These are phyloP conservation scores for Arthrobotrys sphaeroides DNA, from an alignment of 2,329 filamentous ascomycete genomes.

Conservation along the genomic window DNA sequence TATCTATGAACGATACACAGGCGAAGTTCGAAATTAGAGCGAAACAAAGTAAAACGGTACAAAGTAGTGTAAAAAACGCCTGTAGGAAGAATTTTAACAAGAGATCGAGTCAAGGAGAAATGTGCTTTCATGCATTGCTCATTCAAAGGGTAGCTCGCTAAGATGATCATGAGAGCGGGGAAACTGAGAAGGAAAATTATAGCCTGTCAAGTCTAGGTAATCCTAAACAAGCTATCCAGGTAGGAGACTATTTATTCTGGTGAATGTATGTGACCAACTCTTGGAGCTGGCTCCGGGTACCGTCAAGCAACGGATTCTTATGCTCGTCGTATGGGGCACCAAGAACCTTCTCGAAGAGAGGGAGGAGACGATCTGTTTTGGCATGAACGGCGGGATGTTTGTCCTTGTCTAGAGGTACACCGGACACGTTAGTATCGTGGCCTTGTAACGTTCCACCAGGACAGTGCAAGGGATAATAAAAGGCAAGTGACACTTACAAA, in stretches of 20 bases:
- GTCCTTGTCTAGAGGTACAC: constrained; percentile 67
- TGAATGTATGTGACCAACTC: constrained; percentile 69
- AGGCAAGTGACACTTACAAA: constrained; percentile 70
- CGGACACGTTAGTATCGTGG: constrained; percentile 10
- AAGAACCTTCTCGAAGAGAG: constrained; percentile 77
- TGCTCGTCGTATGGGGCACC: constrained; percentile 75
- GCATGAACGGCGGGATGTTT: constrained; percentile 75
- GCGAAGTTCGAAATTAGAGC: neutral
- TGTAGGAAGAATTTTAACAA: constrained; percentile 17
- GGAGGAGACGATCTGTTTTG: constrained; percentile 74
- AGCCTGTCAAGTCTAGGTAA: constrained; percentile 28
- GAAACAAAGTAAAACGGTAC: neutral
- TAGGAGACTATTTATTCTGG: constrained; percentile 58
- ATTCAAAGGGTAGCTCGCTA: constrained; percentile 40
- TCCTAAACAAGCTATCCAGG: neutral
- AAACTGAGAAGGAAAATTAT: constrained; percentile 5
- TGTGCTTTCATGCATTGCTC: constrained; percentile 33
- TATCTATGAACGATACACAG: constrained; percentile 15
- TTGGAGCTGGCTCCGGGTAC: constrained; percentile 73
- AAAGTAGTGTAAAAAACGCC: constrained; percentile 40
- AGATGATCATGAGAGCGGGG: constrained; percentile 22
- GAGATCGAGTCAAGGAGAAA: neutral
- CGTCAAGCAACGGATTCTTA: constrained; percentile 67
- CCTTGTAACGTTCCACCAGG: constrained; percentile 26
- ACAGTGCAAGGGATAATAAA: neutral